Base-by-base conservation (phyloP, 495 filamentous ascomycete genomes). In the Penicillium desertorum region DNA sequence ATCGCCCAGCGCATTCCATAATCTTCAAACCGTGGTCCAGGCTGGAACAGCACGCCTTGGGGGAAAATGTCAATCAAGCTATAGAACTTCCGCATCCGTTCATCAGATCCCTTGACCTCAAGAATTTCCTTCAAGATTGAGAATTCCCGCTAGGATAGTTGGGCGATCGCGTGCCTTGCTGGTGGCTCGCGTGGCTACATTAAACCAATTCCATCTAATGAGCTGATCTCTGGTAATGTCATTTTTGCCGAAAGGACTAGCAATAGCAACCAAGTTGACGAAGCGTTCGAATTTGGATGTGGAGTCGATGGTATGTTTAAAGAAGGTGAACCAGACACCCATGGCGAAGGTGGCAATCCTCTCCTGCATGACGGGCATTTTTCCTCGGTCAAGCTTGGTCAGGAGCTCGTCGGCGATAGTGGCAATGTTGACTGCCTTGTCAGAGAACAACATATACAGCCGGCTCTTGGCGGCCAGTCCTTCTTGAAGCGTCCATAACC, bases 401-500 rank as follows among this genome's bases (percentile, higher is more conserved):
- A 44, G 41, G 3, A 44, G 41, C 41, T 44, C 41, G 10, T 23
- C 9, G 11, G 41, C 41, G 11, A 44, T 44, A 5, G 41, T 44
- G 17, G 41, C 20, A 44, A 44, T 22, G 41, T 44, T 44, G 3
- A 44, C 41, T 44, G 10, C 41, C 19, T 22, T 44, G 3, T 44
- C 41, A 44, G 41, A 20, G 41, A 44, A 44, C 4, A 20, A 19
- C 41, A 44, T 10, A 11, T 44, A 44, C 10, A 44, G 41, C 41
- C 41, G 41, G 19, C 19, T 44, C 41, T 44, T 44, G 4, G 41
- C 41, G 19, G 41, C 41, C 41, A 44, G 41, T 23, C 41, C 41
- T 44, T 44, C 41, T 44, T 44, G 41, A 44, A 44, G 41, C 3
- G 41, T 44, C 41, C 41, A 44, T 44, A 44, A 12, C 4, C 41